Percentiles rank a stretch among this genome's conserved stretches.
Conservation (phyloP, 805 yeast species). For the Starmera amethionina region DNA sequence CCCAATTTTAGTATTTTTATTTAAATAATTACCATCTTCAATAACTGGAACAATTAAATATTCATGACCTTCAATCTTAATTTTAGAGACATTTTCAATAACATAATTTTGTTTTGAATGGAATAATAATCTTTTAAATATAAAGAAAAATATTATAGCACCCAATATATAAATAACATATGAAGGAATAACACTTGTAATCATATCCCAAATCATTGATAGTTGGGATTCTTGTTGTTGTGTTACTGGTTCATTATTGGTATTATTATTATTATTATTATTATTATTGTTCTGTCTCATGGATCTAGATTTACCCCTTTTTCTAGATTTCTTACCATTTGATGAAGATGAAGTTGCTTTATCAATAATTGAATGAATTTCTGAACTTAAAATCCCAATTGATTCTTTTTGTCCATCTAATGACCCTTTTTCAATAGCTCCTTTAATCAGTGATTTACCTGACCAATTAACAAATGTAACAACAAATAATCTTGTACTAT, state of each 20-base stretch:
- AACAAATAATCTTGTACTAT: conserved; percentile 42
- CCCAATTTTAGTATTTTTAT: not conserved
- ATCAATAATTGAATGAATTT: conserved; percentile 22
- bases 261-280: not conserved
- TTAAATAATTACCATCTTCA: conserved; percentile 2
- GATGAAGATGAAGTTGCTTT: conserved; percentile 11
- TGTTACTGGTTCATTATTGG: not conserved
- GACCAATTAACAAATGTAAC: conserved; percentile 60
- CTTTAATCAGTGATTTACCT: conserved; percentile 67
- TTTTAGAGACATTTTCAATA: conserved; percentile 6
- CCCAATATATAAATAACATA: not conserved
- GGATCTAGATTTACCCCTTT: conserved; percentile 9
- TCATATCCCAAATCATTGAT: not conserved
- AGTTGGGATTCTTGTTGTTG: not conserved
- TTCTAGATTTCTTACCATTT: conserved; percentile 7
- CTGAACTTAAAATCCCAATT: conserved; percentile 33
- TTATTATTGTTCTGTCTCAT: not conserved
- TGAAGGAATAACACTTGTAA: not conserved
- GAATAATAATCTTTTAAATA: not conserved
- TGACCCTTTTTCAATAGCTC: conserved; percentile 68
- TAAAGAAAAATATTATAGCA: not conserved
- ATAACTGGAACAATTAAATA: conserved; percentile 14
- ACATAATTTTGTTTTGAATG: not conserved
- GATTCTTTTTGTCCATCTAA: conserved; percentile 66
- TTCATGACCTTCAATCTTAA: conserved; percentile 14